These are phyloP conservation scores for Fusarium udum DNA, from an alignment of 2,329 filamentous ascomycete species.

Conservation along the genomic window DNA sequence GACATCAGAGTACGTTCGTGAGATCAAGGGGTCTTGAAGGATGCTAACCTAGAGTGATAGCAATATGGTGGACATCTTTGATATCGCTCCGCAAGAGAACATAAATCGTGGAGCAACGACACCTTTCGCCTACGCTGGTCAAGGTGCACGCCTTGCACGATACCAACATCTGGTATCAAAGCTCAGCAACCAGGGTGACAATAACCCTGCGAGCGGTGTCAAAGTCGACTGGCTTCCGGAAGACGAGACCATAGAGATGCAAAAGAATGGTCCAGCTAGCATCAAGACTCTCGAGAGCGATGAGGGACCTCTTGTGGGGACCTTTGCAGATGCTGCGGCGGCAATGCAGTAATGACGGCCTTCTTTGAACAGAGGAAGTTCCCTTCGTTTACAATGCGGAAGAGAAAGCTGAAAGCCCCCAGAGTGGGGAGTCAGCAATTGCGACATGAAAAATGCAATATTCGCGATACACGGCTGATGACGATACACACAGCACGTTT, in stretches of 20 bases:
- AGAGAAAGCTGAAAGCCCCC: background rate
- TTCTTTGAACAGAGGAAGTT: background rate
- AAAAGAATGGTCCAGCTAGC: slow-evolving; percentile 49
- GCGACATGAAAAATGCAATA: slow-evolving; percentile 2
- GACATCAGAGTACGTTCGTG: slow-evolving; percentile 66
- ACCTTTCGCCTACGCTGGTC: slow-evolving; percentile 61
- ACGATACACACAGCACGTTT: slow-evolving; percentile 14
- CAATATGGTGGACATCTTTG: slow-evolving; percentile 75
- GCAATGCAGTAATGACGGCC: slow-evolving; percentile 53
- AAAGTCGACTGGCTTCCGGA: slow-evolving; percentile 66
- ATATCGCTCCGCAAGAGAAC: slow-evolving; percentile 65
- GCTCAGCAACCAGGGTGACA: slow-evolving; percentile 59
- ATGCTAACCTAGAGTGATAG: slow-evolving; percentile 49
- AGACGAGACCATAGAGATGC: slow-evolving; percentile 59
- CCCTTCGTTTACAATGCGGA: background rate
- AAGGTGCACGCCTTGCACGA: slow-evolving; percentile 64
- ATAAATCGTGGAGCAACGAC: slow-evolving; percentile 48
- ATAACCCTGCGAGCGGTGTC: slow-evolving; percentile 52
- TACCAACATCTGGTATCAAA: slow-evolving; percentile 72
- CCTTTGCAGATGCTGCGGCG: slow-evolving; percentile 68
- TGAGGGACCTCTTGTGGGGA: slow-evolving; percentile 62
- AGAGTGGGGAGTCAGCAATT: slow-evolving; percentile 5
- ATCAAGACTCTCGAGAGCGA: slow-evolving; percentile 49
- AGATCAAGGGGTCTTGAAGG: background rate
- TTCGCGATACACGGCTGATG: slow-evolving; percentile 9